A percentile compares a stretch with the other conserved stretches of the same genome.
phyloP scores from a whole-genome alignment of 441 rosid species.

The Manihot esculenta region DNA sequence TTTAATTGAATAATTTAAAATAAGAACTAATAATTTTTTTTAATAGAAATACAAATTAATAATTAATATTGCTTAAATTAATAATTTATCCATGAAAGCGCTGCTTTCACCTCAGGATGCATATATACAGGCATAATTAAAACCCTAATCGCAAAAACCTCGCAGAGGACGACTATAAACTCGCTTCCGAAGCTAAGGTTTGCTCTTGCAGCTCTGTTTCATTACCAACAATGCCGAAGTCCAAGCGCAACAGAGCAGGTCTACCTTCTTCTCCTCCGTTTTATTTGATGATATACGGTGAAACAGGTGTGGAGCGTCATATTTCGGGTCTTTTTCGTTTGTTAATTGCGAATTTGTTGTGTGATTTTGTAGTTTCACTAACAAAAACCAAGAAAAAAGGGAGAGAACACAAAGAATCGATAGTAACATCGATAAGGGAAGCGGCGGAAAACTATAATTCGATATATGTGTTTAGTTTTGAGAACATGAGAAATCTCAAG shows the following conservation, averaged over 20 bases:
- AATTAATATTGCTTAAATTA: too few species aligned
- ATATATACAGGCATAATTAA: background rate
- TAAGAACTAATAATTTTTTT: too few species aligned
- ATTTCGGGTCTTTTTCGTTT: too few species aligned
- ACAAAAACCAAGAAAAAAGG: conserved; percentile 98
- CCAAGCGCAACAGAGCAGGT: conserved; percentile 89
- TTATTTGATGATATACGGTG: background rate
- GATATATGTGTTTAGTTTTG: conserved; percentile 79
- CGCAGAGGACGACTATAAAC: background rate
- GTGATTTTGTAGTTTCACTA: conserved; percentile 59
- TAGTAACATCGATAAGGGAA: conserved; percentile 67
- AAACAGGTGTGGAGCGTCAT: too few species aligned
- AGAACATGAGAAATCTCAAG: conserved; percentile 95
- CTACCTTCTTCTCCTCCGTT: background rate
- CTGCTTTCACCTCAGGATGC: background rate
- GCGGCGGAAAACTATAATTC: conserved; percentile 62
- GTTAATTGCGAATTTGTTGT: background rate
- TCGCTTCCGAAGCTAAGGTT: background rate
- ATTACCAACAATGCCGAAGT: conserved; percentile 69
- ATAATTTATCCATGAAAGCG: too few species aligned
- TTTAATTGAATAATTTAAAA: too few species aligned
- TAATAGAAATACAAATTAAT: too few species aligned
- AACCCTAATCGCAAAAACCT: conserved; percentile 10
- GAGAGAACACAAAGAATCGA: conserved; percentile 73
- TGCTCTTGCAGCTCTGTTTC: background rate